phyloP scores from a whole-genome alignment of 1,139 yeast genomes.

The Pichia sp. region DNA sequence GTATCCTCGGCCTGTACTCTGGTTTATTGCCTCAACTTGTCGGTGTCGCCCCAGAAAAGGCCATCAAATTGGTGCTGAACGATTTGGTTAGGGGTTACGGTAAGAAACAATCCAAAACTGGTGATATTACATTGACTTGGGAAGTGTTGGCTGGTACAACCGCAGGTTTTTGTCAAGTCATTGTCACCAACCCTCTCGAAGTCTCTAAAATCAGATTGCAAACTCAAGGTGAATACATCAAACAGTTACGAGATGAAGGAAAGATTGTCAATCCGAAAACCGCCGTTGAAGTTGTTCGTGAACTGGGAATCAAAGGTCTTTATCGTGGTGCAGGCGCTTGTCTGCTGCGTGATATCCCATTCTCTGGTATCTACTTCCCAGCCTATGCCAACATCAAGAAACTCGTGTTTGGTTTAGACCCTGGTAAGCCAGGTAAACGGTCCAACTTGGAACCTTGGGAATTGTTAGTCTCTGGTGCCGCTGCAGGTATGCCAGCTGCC shows the following conservation, averaged over 20 bases:
- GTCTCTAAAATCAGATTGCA: constrained; percentile 94
- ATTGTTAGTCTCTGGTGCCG: constrained; percentile 81
- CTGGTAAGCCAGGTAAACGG: constrained; percentile 49
- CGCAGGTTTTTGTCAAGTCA: constrained; percentile 97
- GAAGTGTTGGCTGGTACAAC: constrained; percentile 88
- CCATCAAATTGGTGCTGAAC: constrained; percentile 92
- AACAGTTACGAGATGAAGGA: constrained; percentile 33
- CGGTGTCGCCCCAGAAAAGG: constrained; percentile 99
- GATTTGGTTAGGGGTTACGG: constrained; percentile 81
- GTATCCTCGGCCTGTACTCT: constrained; percentile 84
- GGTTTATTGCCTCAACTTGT: constrained; percentile 94
- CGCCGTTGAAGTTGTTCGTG: constrained; percentile 74
- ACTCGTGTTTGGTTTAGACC: constrained; percentile 81
- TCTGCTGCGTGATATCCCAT: constrained; percentile 92
- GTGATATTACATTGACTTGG: constrained; percentile 61
- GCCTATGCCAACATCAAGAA: constrained; percentile 92
- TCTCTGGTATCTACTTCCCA: constrained; percentile 97
- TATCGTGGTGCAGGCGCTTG: constrained; percentile 95
- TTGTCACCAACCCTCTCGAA: constrained; percentile 94
- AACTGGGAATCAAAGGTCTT: constrained; percentile 80
- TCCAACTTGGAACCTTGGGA: constrained; percentile 75
- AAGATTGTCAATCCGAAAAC: constrained; percentile 37
- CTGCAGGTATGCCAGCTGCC: constrained; percentile 99
- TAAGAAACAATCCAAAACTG: constrained; percentile 49
- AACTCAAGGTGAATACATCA: constrained; percentile 76